Evolutionary conservation across 768 basidiomycete genomes (phyloP).

Genomic region (Podaxis sp.): DNA sequence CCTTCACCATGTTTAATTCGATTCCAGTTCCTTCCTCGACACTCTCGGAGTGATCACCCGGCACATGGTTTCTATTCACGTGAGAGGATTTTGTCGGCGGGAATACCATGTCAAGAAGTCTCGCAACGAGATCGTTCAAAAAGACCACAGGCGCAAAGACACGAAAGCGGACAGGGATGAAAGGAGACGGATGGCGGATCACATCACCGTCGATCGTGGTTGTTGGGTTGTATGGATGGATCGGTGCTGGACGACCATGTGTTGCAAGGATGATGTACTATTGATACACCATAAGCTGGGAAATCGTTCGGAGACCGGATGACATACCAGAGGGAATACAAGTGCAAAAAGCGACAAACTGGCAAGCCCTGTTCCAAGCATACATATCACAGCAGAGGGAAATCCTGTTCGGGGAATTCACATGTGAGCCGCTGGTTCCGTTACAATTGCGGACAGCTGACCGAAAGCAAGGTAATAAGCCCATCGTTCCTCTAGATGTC

Average conservation of each 20-base stretch:
- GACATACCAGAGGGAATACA: constrained; percentile 72
- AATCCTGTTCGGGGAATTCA: constrained; percentile 46
- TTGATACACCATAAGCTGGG: background rate
- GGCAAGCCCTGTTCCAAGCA: constrained; percentile 69
- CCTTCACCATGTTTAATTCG: constrained; percentile 29
- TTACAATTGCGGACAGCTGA: constrained; percentile 23
- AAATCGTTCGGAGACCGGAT: background rate
- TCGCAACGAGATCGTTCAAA: constrained; percentile 71
- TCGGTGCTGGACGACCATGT: constrained; percentile 70
- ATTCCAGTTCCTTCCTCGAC: constrained; percentile 57
- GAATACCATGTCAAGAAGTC: constrained; percentile 35
- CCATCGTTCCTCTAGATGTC: constrained; percentile 86
- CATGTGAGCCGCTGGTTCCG: background rate
- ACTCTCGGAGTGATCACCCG: constrained; percentile 54
- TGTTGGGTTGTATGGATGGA: constrained; percentile 71
- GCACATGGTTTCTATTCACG: constrained; percentile 27
- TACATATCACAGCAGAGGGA: constrained; percentile 71
- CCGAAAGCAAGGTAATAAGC: constrained; percentile 87
- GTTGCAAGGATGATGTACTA: constrained; percentile 87
- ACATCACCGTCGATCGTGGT: constrained; percentile 32
- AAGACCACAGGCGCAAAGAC: constrained; percentile 73
- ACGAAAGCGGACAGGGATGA: constrained; percentile 77
- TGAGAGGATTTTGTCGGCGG: constrained; percentile 30
- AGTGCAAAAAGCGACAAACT: constrained; percentile 85
- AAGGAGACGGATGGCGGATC: constrained; percentile 70